phyloP scores from a whole-genome alignment of 2,329 filamentous ascomycete species.

The Fusarium sp. region DNA sequence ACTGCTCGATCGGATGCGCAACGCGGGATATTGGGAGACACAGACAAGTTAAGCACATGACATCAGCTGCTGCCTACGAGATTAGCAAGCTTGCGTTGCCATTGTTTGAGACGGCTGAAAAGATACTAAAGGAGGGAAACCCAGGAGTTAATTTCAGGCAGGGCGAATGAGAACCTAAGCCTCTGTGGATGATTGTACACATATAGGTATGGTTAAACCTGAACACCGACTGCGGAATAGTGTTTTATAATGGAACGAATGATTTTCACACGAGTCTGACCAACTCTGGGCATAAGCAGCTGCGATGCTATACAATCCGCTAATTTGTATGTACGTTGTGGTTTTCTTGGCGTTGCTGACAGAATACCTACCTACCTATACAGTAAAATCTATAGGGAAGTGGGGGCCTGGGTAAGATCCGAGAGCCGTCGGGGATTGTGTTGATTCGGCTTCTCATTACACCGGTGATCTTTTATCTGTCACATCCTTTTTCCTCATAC shows the following conservation, averaged over 20 bases:
- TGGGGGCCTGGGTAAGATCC: slow-evolving; percentile 20
- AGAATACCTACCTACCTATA: background rate
- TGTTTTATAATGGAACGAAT: background rate
- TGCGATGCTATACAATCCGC: background rate
- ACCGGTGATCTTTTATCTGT: slow-evolving; percentile 13
- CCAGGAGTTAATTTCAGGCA: slow-evolving; percentile 50
- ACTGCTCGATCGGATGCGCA: slow-evolving; percentile 60
- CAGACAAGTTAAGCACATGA: slow-evolving; percentile 50
- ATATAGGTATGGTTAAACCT: background rate
- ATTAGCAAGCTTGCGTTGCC: slow-evolving; percentile 39
- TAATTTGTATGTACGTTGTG: background rate
- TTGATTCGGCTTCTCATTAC: slow-evolving; percentile 32
- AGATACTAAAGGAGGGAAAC: slow-evolving; percentile 49
- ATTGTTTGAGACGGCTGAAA: slow-evolving; percentile 45
- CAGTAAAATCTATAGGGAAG: background rate
- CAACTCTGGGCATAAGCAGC: background rate
- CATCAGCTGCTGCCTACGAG: slow-evolving; percentile 35
- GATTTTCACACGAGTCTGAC: background rate
- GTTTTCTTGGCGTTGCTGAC: slow-evolving; percentile 8
- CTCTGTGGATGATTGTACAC: background rate
- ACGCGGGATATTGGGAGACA: slow-evolving; percentile 56
- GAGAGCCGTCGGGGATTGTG: slow-evolving; percentile 33
- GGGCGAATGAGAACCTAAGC: slow-evolving; percentile 21
- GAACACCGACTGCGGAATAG: background rate
- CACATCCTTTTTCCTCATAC: background rate